A percentile compares a stretch with the other conserved stretches of the same genome.
phyloP scores from a whole-genome alignment of 73 alveolate genomes.

The Paramecium sonneborni region DNA sequence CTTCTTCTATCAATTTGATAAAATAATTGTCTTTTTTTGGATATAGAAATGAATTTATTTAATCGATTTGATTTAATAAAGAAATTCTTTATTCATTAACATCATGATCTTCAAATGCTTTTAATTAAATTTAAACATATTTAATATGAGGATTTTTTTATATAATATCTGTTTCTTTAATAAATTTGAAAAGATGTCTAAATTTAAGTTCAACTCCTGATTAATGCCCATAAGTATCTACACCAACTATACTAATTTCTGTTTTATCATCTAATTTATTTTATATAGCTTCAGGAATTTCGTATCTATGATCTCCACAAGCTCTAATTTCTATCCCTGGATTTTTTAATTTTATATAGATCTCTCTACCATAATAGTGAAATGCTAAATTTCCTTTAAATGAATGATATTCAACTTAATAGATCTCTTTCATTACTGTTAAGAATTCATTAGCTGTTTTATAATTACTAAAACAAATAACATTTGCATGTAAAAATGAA shows the following conservation, averaged over 20 bases:
- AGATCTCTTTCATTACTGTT: not conserved
- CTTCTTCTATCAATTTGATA: constrained; percentile 16
- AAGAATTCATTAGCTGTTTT: constrained; percentile 34
- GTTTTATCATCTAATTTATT: not conserved
- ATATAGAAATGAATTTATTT: not conserved
- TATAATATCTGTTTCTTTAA: constrained; percentile 21
- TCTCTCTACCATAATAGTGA: constrained; percentile 36
- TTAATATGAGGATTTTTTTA: not conserved
- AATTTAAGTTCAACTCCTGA: constrained; percentile 42
- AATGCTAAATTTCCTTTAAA: constrained; percentile 29
- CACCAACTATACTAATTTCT: constrained; percentile 16
- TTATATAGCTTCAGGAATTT: not conserved
- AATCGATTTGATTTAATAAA: not conserved
- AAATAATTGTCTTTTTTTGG: constrained; percentile 5
- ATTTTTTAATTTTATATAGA: constrained; percentile 11
- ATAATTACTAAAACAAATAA: constrained; percentile 47
- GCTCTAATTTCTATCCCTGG: constrained; percentile 1
- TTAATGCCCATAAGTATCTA: constrained; percentile 44
- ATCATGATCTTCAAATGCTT: constrained; percentile 18
- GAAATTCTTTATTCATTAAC: not conserved
- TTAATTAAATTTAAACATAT: not conserved
- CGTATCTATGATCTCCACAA: not conserved
- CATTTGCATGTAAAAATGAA: not conserved
- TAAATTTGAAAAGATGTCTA: not conserved
- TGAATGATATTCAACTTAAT: constrained; percentile 7